phyloP scores from a whole-genome alignment of 2,329 filamentous ascomycete species.

The Aureobasidium sp. region DNA sequence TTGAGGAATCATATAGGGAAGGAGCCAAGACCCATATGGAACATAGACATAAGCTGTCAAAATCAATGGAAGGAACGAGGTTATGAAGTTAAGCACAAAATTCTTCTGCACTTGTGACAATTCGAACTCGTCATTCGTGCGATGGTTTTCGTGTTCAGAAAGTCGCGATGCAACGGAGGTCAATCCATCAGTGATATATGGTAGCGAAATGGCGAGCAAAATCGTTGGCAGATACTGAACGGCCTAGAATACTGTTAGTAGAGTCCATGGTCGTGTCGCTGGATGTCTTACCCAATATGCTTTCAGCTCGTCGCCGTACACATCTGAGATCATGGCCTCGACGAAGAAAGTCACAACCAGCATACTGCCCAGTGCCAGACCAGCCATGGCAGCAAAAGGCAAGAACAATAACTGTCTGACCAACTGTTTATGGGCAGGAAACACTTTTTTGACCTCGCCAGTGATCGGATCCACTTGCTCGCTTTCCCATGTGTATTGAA shows the following conservation, averaged over 20 bases:
- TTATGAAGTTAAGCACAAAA: not conserved
- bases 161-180: not conserved
- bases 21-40: not conserved
- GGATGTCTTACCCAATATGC: not conserved
- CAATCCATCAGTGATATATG: not conserved
- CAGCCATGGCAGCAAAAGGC: not conserved
- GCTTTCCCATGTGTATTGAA: not conserved
- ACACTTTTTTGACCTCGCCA: not conserved
- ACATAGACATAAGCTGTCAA: conserved; percentile 1
- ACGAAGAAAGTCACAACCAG: not conserved
- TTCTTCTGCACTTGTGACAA: conserved; percentile 4
- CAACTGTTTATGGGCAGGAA: not conserved
- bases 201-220: not conserved
- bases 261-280: not conserved
- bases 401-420: not conserved
- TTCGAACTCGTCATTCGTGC: conserved; percentile 4
- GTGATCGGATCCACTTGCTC: not conserved
- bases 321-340: not conserved
- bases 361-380: not conserved
- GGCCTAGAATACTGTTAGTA: not conserved
- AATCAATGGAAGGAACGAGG: not conserved
- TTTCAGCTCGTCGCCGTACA: not conserved
- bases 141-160: conserved; percentile 4
- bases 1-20: not conserved
- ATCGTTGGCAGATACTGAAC: not conserved